A percentile compares a stretch with the other conserved stretches of the same genome.
Conservation (phyloP, 805 yeast species). For the Yamadazyma phyllophila region DNA sequence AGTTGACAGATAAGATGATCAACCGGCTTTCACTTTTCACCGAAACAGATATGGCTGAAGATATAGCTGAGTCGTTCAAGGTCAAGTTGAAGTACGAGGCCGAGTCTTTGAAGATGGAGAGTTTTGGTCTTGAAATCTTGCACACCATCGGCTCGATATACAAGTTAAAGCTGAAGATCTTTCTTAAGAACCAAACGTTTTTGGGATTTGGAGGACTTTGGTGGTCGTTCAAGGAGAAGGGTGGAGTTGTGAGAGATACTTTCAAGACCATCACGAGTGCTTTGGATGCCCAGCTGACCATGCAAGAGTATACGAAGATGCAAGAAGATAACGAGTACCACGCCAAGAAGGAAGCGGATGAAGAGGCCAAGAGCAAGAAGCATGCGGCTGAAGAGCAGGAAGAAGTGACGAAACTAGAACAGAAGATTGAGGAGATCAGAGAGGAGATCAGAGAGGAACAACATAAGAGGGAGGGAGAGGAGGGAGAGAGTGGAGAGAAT, state of each 20-base stretch:
- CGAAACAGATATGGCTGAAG: conserved; percentile 44
- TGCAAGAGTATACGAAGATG: conserved; percentile 69
- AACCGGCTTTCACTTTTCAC: conserved; percentile 43
- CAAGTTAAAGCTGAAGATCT: conserved; percentile 60
- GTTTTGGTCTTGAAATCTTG: conserved; percentile 79
- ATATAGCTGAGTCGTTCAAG: conserved; percentile 50
- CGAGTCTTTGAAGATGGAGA: conserved; percentile 75
- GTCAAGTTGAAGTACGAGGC: conserved; percentile 76
- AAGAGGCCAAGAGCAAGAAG: conserved; percentile 14
- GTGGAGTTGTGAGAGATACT: conserved; percentile 70
- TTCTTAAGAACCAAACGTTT: conserved; percentile 59
- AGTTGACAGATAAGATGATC: conserved; percentile 56
- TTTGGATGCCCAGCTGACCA: conserved; percentile 73
- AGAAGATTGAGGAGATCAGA: conserved; percentile 17
- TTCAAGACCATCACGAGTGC: conserved; percentile 70
- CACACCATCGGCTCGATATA: conserved; percentile 74
- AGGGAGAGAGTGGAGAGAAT: background rate
- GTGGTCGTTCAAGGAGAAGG: conserved; percentile 69
- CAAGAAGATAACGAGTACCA: conserved; percentile 54
- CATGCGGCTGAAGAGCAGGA: conserved; percentile 19
- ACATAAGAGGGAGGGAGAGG: conserved; percentile 21
- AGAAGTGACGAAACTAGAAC: conserved; percentile 19
- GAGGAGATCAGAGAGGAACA: conserved; percentile 14
- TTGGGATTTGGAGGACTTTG: conserved; percentile 69
- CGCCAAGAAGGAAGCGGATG: conserved; percentile 32